Conservation (phyloP, 108 stramenopile genomes). For the Bacterosira constricta region DNA sequence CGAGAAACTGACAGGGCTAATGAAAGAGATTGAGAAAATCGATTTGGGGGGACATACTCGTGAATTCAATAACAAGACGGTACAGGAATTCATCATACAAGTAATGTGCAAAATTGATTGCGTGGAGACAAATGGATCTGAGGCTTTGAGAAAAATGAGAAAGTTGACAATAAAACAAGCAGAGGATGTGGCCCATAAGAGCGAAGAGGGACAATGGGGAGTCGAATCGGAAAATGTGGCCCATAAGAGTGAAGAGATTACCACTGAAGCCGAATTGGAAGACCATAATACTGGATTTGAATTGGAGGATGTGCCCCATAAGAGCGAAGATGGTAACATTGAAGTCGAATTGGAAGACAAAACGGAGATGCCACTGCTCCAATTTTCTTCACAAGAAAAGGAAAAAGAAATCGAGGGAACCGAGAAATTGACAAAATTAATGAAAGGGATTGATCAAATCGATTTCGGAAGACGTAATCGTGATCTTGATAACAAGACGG, state of each 20-base stretch:
- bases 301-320: too few species aligned
- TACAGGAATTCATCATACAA: slow-evolving; percentile 58
- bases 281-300: too few species aligned
- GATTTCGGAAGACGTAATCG: slow-evolving; percentile 16
- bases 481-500: slow-evolving; percentile 31
- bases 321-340: too few species aligned
- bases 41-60: slow-evolving; percentile 16
- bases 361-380: slow-evolving; percentile 57
- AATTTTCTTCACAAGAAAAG: slow-evolving; percentile 40
- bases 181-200: slow-evolving; percentile 47
- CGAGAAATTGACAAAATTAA: slow-evolving; percentile 30
- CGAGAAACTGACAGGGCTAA: slow-evolving; percentile 29
- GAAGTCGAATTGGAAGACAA: slow-evolving; percentile 50
- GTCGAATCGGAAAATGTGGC: too few species aligned
- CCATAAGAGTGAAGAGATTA: slow-evolving; percentile 36
- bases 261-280: too few species aligned
- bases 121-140: slow-evolving; percentile 60
- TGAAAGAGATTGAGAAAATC: slow-evolving; percentile 56
- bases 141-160: slow-evolving; percentile 52
- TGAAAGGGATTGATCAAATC: slow-evolving; percentile 54
- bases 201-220: background rate
- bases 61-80: slow-evolving; percentile 30
- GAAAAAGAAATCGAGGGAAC: slow-evolving; percentile 59
- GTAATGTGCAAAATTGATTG: slow-evolving; percentile 65
- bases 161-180: slow-evolving; percentile 55